These are phyloP conservation scores for Gossypium herbaceum DNA, from an alignment of 345 rosid species.

Conservation along the genomic window DNA sequence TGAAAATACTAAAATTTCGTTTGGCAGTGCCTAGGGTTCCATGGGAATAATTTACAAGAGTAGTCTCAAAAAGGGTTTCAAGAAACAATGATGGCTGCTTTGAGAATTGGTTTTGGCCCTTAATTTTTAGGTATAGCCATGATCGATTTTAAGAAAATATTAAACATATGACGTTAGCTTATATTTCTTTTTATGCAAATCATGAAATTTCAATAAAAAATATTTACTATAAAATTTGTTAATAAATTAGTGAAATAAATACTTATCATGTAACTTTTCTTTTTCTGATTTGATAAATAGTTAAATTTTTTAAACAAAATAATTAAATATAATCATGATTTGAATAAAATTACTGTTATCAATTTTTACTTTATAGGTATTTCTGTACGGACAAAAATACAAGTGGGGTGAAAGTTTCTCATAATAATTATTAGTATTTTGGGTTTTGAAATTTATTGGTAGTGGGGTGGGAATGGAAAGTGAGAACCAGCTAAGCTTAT, in stretches of 20 bases:
- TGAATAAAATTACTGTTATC: no score
- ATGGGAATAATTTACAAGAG: not conserved
- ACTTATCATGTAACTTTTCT: no score
- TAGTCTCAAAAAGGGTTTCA: constrained; percentile 1
- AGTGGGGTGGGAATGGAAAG: not conserved
- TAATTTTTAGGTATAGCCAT: not conserved
- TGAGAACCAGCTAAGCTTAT: not conserved
- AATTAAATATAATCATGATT: no score
- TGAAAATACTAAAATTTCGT: no score
- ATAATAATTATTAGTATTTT: not conserved
- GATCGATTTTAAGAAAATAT: not conserved
- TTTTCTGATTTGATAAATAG: no score
- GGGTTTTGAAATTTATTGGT: not conserved
- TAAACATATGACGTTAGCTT: not conserved
- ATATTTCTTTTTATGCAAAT: not conserved
- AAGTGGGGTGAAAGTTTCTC: not conserved
- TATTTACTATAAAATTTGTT: no score
- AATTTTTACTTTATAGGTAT: no score
- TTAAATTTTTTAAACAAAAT: no score
- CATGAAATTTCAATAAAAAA: not conserved
- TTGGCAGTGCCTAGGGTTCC: not conserved
- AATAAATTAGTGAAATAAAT: no score
- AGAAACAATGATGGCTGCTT: constrained; percentile 8
- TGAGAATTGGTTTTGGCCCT: not conserved
- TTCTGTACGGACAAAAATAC: no score